Evolutionary conservation across 1,139 yeast species (phyloP).

Genomic region (Torulaspora pretoriensis): DNA sequence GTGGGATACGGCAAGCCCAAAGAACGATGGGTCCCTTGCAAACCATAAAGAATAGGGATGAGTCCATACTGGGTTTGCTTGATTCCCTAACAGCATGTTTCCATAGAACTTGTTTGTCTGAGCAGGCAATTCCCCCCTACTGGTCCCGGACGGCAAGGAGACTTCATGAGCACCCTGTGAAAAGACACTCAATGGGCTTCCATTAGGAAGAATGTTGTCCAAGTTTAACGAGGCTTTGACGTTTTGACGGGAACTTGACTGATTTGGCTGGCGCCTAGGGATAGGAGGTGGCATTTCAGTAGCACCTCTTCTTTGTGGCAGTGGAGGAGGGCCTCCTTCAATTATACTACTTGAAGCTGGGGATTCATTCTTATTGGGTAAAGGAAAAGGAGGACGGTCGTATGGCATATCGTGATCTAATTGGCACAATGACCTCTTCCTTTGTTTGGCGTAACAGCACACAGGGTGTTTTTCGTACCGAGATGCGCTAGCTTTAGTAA

Average conservation of each 20-base stretch:
- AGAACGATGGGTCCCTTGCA: slow-evolving; percentile 41
- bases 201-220: slow-evolving; percentile 37
- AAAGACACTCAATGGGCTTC: slow-evolving; percentile 50
- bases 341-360: background rate
- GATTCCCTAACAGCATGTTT: slow-evolving; percentile 64
- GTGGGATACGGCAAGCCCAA: slow-evolving; percentile 67
- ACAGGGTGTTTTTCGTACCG: no score
- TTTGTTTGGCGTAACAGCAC: no score
- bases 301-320: slow-evolving; percentile 12
- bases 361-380: slow-evolving; percentile 13
- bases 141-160: slow-evolving; percentile 45
- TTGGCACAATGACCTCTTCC: background rate
- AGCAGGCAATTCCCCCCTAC: slow-evolving; percentile 45
- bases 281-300: background rate
- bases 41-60: slow-evolving; percentile 81
- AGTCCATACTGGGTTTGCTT: slow-evolving; percentile 65
- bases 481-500: no score
- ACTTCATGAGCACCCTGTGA: slow-evolving; percentile 44
- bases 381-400: slow-evolving; percentile 33
- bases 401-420: slow-evolving; percentile 19
- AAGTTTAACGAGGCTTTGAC: slow-evolving; percentile 20
- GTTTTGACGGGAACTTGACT: slow-evolving; percentile 17
- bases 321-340: slow-evolving; percentile 6
- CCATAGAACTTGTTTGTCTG: slow-evolving; percentile 84
- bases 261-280: background rate